These are phyloP conservation scores for Leccinum pseudoinsigne DNA, from an alignment of 1,284 basidiomycete genomes.

Conservation along the genomic window DNA sequence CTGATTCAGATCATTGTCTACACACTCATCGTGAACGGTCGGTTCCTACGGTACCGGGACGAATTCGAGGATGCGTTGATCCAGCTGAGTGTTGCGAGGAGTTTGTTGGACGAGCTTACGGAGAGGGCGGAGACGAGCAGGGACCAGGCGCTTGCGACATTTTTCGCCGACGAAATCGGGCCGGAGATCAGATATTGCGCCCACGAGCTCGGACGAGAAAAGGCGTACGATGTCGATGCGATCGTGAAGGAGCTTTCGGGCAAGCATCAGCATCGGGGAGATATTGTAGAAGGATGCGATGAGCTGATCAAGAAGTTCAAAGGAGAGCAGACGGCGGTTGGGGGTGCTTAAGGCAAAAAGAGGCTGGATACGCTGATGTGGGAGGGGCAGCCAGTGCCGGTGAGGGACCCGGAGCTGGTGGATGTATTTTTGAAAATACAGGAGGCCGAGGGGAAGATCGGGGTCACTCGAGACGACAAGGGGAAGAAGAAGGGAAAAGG, in stretches of 20 bases:
- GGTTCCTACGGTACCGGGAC: conserved; percentile 72
- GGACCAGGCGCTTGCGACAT: conserved; percentile 85
- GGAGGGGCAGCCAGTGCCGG: conserved; percentile 83
- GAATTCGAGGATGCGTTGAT: conserved; percentile 81
- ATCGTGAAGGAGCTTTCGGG: conserved; percentile 75
- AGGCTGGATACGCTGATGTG: conserved; percentile 68
- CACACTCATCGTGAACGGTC: conserved; percentile 69
- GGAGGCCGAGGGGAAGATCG: conserved; percentile 65
- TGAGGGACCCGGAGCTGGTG: conserved; percentile 91
- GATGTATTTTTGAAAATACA: conserved; percentile 85
- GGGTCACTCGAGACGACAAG: conserved; percentile 31
- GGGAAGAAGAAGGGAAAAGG: conserved; percentile 43
- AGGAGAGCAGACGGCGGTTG: conserved; percentile 40
- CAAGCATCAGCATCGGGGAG: conserved; percentile 56
- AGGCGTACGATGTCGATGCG: conserved; percentile 81
- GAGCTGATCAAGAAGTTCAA: conserved; percentile 55
- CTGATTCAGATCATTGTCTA: conserved; percentile 69
- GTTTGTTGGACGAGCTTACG: conserved; percentile 74
- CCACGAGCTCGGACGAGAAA: conserved; percentile 76
- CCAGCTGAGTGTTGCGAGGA: conserved; percentile 77
- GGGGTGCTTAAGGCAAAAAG: conserved; percentile 47
- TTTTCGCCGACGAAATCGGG: conserved; percentile 86
- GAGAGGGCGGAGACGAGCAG: conserved; percentile 73
- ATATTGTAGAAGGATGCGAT: conserved; percentile 68
- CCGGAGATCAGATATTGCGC: conserved; percentile 93